Evolutionary conservation across 495 filamentous ascomycete species (phyloP).

Genomic region (Hypoxylon lienhwacheense): DNA sequence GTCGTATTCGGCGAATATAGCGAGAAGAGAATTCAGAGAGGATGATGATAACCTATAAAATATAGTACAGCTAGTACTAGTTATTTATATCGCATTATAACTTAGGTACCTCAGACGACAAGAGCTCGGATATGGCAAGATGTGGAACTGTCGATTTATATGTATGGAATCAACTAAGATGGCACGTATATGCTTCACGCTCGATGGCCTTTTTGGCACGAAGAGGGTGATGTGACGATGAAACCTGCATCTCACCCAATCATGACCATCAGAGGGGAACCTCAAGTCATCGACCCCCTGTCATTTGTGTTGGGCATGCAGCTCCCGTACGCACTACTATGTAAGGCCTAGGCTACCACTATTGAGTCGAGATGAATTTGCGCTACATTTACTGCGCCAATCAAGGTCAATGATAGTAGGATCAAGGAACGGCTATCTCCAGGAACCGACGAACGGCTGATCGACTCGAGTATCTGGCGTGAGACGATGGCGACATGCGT

Average conservation of each 20-base stretch:
- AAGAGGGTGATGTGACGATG: conserved; percentile 35
- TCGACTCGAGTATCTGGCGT: conserved; percentile 3
- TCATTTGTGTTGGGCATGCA: conserved; percentile 17
- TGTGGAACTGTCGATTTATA: conserved; percentile 20
- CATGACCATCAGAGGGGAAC: conserved; percentile 15
- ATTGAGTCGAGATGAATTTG: conserved; percentile 22
- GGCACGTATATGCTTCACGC: conserved; percentile 19
- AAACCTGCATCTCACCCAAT: conserved; percentile 31
- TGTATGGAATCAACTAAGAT: conserved; percentile 13
- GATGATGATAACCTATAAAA: background rate
- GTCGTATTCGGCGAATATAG: background rate
- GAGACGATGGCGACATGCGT: conserved; percentile 31
- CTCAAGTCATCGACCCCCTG: conserved; percentile 22
- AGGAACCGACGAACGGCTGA: conserved; percentile 17
- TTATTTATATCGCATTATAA: too few relatives aligned
- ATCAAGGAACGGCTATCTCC: conserved; percentile 13
- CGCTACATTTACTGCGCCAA: conserved; percentile 11
- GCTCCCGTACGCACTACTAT: conserved; percentile 1
- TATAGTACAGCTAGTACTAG: too few relatives aligned
- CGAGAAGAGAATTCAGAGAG: background rate
- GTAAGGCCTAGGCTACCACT: conserved; percentile 25
- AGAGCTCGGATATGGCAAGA: too few relatives aligned
- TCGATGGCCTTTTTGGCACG: conserved; percentile 17
- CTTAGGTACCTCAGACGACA: too few relatives aligned
- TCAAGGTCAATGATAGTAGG: conserved; percentile 10